Evolutionary conservation across 2,329 filamentous ascomycete genomes (phyloP).

Genomic region (Fusarium udum): DNA sequence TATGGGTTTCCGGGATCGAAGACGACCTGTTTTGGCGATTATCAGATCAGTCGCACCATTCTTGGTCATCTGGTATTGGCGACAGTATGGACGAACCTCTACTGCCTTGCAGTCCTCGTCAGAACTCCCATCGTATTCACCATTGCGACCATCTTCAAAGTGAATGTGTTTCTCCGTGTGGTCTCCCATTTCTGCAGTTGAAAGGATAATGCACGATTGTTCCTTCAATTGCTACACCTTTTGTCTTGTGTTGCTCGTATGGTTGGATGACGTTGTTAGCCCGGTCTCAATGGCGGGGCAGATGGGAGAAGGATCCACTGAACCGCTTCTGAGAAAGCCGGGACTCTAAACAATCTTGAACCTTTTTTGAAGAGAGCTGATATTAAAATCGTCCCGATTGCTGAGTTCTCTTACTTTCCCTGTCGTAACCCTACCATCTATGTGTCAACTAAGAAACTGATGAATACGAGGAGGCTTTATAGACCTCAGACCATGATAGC

Average conservation of each 20-base stretch:
- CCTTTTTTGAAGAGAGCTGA: neutral
- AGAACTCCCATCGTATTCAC: slow-evolving; percentile 56
- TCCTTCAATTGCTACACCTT: slow-evolving; percentile 1
- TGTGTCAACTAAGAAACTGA: neutral
- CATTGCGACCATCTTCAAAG: slow-evolving; percentile 50
- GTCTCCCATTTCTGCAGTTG: slow-evolving; percentile 29
- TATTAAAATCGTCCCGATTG: neutral
- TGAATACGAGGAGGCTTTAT: neutral
- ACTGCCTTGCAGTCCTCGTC: slow-evolving; percentile 59
- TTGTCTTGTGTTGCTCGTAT: slow-evolving; percentile 12
- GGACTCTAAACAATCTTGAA: neutral
- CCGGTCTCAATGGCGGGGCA: slow-evolving; percentile 28
- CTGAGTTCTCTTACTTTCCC: neutral
- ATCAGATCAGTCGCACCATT: slow-evolving; percentile 4
- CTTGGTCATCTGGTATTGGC: neutral
- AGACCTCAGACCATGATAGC: neutral
- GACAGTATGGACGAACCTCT: slow-evolving; percentile 54
- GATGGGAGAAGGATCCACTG: slow-evolving; percentile 17
- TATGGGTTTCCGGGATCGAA: slow-evolving; percentile 70
- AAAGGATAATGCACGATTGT: neutral
- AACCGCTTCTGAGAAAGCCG: neutral
- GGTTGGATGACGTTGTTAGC: slow-evolving; percentile 29
- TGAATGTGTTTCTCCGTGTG: slow-evolving; percentile 35
- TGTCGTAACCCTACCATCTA: neutral
- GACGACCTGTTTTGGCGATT: slow-evolving; percentile 57